These are phyloP conservation scores for Fusarium torreyae DNA, from an alignment of 2,329 filamentous ascomycete species.

Conservation along the genomic window DNA sequence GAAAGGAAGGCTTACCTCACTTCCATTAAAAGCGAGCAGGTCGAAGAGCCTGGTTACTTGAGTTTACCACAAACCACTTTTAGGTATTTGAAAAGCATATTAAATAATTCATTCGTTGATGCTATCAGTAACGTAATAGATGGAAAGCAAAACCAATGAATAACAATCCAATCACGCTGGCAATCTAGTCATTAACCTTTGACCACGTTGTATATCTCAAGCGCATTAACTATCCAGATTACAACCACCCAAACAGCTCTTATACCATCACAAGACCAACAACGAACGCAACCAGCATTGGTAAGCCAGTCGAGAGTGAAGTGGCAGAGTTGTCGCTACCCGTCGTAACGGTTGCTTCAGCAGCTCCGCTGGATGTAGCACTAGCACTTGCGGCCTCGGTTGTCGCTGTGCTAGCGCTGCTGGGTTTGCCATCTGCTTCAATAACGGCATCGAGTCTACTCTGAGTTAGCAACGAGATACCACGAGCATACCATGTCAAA, in stretches of 20 bases:
- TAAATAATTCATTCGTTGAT: no score
- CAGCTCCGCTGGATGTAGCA: slow-evolving; percentile 2
- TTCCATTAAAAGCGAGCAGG: no score
- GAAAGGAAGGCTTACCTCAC: no score
- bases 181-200: no score
- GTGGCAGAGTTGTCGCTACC: slow-evolving; percentile 8
- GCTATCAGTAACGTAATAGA: no score
- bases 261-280: slow-evolving; percentile 18
- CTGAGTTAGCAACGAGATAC: not conserved
- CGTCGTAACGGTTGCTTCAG: not conserved
- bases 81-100: no score
- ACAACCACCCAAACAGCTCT: not conserved
- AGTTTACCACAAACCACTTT: no score
- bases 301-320: not conserved
- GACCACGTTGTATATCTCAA: no score
- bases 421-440: slow-evolving; percentile 4
- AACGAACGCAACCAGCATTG: not conserved
- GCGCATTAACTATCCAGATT: no score
- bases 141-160: rapidly evolving
- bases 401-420: not conserved
- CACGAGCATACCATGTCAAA: not conserved
- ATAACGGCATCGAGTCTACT: slow-evolving; percentile 15
- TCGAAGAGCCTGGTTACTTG: no score
- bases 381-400: slow-evolving; percentile 7
- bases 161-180: no score